Conservation (phyloP, 192 early-diverging fungal genomes). For the Gamsiella multidivaricata region DNA sequence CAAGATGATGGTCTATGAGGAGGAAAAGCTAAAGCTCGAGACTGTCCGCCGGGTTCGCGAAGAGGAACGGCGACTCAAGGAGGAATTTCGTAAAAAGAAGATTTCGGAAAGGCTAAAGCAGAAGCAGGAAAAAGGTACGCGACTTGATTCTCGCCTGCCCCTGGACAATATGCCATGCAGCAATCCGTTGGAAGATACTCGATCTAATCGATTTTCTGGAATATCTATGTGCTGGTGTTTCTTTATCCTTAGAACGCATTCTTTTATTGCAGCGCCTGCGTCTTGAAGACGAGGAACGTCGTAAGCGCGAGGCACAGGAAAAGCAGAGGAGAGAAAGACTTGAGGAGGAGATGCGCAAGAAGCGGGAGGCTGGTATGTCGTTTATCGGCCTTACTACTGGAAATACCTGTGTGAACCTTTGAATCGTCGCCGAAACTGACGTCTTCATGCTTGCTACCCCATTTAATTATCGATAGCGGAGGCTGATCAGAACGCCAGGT, state of each 20-base stretch:
- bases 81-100: conserved; percentile 46
- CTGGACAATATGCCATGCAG: too few relatives aligned
- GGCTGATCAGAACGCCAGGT: conserved; percentile 45
- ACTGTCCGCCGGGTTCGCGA: conserved; percentile 44
- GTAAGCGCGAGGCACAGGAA: conserved; percentile 40
- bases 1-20: conserved; percentile 52
- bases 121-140: conserved; percentile 45
- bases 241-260: conserved; percentile 25
- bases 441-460: too few relatives aligned
- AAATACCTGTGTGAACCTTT: not conserved
- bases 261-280: conserved; percentile 40
- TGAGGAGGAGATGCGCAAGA: conserved; percentile 54
- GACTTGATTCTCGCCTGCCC: not conserved
- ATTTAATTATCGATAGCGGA: conserved; percentile 39
- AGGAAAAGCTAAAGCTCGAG: conserved; percentile 50
- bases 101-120: conserved; percentile 34
- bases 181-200: not conserved
- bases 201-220: not conserved
- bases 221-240: not conserved
- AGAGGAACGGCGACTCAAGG: conserved; percentile 46
- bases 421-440: not conserved
- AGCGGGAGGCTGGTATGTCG: conserved; percentile 48
- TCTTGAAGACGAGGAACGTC: conserved; percentile 50
- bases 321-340: conserved; percentile 42
- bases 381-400: not conserved